Base-by-base conservation (phyloP, 208 protist genomes). In the Trypanosoma rangeli region DNA sequence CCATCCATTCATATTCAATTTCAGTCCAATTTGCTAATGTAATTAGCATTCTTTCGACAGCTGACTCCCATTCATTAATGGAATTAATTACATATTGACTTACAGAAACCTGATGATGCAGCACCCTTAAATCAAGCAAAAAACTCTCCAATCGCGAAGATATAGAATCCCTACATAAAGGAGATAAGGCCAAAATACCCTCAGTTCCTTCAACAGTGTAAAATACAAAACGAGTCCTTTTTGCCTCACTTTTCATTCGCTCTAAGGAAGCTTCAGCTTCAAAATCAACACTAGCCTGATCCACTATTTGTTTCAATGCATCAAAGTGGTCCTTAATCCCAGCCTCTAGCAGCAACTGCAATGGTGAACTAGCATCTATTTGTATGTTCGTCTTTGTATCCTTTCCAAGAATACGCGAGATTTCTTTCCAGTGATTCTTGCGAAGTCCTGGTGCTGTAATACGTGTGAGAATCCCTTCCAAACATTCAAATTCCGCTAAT, bases 341-440 rank as follows among this genome's bases (percentile, higher is more conserved):
- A 44, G 77, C 78, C 59, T 94, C 83, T 8, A 97, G 75, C 53
- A 94, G 63, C 33, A 69, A 77, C 60, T 80, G 77, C 55, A 94
- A 70, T n/a, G 84, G 80, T 12, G 87, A 59, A 35, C 66, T 85
- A 57, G 81, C 75, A 55, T 92, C 85, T 22, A 84, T 74, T 28
- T 85, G 76, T 16, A 70, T 50, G 37, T 93, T 87, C 16, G 81
- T 60, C 7, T 74, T 70, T 22, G 83, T 56, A 57, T 86, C 80
- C 20, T 68, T 16, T 22, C 74, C 64, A 48, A 97, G 60, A 22
- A 92, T 62, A 48, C 88, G 79, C 12, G 83, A 73, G 64, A 97
- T 94, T 65, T 94, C 89, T 49, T 92, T 90, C 89, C 92, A 97
- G 70, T 97, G 92, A 60, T 82, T 87, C 72, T 94, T 93, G 48